These are phyloP conservation scores for Penicillium dipodomyicola DNA, from an alignment of 495 filamentous ascomycete species.

Conservation along the genomic window DNA sequence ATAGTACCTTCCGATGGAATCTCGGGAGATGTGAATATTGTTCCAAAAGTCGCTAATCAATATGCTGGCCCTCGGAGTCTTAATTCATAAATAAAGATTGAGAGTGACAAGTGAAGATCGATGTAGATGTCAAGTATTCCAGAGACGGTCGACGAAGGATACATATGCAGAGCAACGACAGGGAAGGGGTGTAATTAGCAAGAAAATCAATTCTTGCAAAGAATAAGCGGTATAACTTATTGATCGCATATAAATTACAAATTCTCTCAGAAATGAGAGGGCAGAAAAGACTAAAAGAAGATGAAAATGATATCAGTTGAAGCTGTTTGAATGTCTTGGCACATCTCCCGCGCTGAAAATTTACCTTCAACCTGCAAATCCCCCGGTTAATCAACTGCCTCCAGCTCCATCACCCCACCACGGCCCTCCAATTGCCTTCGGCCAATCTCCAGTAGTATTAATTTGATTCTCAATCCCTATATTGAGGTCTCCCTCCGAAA, in stretches of 20 bases:
- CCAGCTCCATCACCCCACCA: conserved; percentile 19
- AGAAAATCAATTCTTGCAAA: neutral
- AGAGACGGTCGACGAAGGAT: neutral
- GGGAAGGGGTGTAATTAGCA: neutral
- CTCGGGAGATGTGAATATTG: neutral
- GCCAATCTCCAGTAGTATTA: conserved; percentile 6
- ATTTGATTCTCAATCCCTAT: neutral
- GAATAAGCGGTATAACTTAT: neutral
- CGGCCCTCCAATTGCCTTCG: conserved; percentile 13
- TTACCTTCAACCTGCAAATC: conserved; percentile 30
- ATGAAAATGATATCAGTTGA: neutral
- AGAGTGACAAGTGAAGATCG: neutral
- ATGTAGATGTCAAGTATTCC: conserved; percentile 3
- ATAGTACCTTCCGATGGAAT: neutral
- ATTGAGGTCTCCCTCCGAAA: neutral
- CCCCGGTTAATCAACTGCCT: conserved; percentile 14
- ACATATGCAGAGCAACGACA: neutral
- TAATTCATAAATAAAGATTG: neutral
- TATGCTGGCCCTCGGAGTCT: neutral
- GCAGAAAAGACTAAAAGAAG: neutral
- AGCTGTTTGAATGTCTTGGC: conserved; percentile 29
- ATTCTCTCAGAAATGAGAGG: neutral
- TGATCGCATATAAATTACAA: neutral
- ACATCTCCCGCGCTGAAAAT: conserved; percentile 38
- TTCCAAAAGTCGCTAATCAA: neutral